Base-by-base conservation (phyloP, 2,329 filamentous ascomycete genomes). In the Cordyceps javanica region DNA sequence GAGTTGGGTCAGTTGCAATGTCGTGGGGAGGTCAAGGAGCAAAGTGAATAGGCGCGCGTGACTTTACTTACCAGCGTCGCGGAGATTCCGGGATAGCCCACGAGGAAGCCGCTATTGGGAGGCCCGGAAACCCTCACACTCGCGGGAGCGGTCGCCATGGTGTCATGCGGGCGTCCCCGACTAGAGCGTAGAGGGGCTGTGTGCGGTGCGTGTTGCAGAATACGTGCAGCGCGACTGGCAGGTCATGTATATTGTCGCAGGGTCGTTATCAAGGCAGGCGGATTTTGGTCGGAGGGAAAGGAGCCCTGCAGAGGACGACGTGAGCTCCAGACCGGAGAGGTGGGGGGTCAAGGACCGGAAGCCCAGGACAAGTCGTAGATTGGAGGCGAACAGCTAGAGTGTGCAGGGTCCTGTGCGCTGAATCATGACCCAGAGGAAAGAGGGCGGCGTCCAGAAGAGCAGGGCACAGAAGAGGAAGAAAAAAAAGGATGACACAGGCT, bases 81-180 rank as follows among this genome's bases (percentile, higher is more conserved):
- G 57, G 93, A 97, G 73, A 99, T 97, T 66, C 94, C 94, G 57
- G 94, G 94, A 74, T 97, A 99, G 66, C 94, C 94, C 66, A 97
- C 91, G 63, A 97, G 82, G 71, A 96, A 97, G 76, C 90, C 94
- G 76, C 91, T 94, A 77, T 99, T 99, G 66, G 94, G 92, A 71
- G 92, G 92, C 71, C 94, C 94, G 65, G 91, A 96, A 76, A 99
- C 91, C 82, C 94, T 89, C 78, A 99, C 94, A 74, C 68, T 73
- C 62, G 72, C 72, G 59, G 70, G 68, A 60, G 63, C 65, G n/a
- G 66, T 60, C 55, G 70, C 67, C 67, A 72, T 71, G 66, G 57
- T 67, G 65, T 50, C 60, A 61, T 53, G 23, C 90, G 90, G 72
- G 89, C 89, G 74, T 87, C 82, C 79, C 86, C 58, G 53, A 52